A percentile compares a stretch with the other conserved stretches of the same genome.
phyloP scores from a whole-genome alignment of 306 rosid species.

The Heteromeles arbutifolia region DNA sequence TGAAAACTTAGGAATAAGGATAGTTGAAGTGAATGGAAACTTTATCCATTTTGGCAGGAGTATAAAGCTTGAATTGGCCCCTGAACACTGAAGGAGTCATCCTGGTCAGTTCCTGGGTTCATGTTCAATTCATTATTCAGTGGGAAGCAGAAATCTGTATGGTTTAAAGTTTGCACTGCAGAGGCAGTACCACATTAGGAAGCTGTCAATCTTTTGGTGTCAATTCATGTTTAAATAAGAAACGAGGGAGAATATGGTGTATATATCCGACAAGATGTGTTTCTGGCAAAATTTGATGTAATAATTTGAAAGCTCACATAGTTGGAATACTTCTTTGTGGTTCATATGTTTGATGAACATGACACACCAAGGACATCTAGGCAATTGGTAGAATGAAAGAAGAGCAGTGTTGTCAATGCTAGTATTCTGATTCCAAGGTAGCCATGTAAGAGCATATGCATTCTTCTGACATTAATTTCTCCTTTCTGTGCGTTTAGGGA shows the following conservation, averaged over 20 bases:
- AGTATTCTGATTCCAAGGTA: too few relatives aligned
- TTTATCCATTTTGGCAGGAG: slow-evolving; percentile 30
- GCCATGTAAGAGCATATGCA: too few relatives aligned
- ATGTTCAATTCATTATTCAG: background rate
- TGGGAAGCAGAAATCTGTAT: background rate
- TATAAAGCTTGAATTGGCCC: slow-evolving; percentile 22
- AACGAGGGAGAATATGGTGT: background rate
- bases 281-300: background rate
- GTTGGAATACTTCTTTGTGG: background rate
- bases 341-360: background rate
- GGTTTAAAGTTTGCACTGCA: background rate
- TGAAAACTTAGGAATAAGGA: background rate
- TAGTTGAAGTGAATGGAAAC: background rate
- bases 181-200: background rate
- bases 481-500: background rate
- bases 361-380: background rate
- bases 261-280: background rate
- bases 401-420: background rate
- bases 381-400: background rate
- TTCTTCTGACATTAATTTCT: background rate
- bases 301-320: background rate
- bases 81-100: slow-evolving; percentile 4
- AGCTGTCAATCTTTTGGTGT: background rate
- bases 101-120: background rate
- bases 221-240: background rate